Evolutionary conservation across 2,329 filamentous ascomycete genomes (phyloP), one percentile per base, ranked within the genome.

Genomic region (Colletotrichum endophyticum): DNA sequence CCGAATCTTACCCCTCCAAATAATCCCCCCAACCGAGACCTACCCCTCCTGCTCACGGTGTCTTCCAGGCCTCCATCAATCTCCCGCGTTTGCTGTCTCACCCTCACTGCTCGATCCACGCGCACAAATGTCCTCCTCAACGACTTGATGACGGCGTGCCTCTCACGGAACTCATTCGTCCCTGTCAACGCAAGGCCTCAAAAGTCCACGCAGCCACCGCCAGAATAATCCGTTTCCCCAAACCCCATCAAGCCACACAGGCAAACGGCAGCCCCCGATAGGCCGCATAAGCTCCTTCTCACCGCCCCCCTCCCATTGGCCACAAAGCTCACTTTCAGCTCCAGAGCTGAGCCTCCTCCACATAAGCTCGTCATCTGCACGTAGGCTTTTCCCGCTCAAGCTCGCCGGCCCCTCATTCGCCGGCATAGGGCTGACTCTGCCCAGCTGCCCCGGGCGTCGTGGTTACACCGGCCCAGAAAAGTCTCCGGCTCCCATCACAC

Each of bases 271-370:
- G 34, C 8, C 13, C 64, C 22, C 28, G 44, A 73, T 22, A 59
- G 32, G 28, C 3, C 57, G 63, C 64, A 39, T 59, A 25, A 61
- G 62, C 19, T 62, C 64, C 44, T 8, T 13, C 28, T 19, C 56
- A 49, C 44, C 34, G 15, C 39, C 4, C 2, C 9, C 13, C 9
- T 16, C 70, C 19, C 28, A 73, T 64, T 73, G 57, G 64, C 44
- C 6, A 11, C 15, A 6, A 27, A 49, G 16, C 56, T 63, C 22
- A 44, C 39, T 22, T 63, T 49, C 70, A 76, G 63, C 64, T 64
- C 63, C 7, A 25, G 25, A 32, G 73, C 70, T 69, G 32, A 73
- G 73, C 70, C 73, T 69, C 70, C 73, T 36, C 68, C 36, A 49
- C 27, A 61, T 8, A 8, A 27, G 19, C 19, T 57, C 66, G 28